phyloP scores from a whole-genome alignment of 1,284 basidiomycete genomes.

The Hymenochaete sp. region DNA sequence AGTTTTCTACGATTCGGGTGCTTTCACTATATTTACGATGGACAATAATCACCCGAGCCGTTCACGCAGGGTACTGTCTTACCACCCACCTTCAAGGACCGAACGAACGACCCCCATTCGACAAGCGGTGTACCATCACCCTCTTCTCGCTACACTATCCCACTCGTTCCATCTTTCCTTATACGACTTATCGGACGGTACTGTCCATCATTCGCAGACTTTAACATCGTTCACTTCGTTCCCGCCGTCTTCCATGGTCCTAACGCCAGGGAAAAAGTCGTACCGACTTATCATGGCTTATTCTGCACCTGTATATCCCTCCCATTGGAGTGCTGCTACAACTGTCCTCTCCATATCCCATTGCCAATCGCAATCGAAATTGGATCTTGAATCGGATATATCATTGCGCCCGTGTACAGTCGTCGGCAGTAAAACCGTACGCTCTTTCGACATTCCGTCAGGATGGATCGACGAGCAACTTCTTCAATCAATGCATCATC shows the following conservation, averaged over 20 bases:
- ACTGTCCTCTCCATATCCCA: constrained; percentile 58
- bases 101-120: constrained; percentile 40
- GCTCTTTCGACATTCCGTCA: constrained; percentile 58
- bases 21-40: constrained; percentile 50
- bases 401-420: constrained; percentile 34
- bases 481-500: constrained; percentile 53
- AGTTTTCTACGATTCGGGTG: constrained; percentile 58
- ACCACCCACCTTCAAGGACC: constrained; percentile 35
- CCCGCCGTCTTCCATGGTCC: constrained; percentile 61
- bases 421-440: constrained; percentile 47
- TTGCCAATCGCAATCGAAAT: constrained; percentile 17
- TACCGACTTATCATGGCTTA: constrained; percentile 70
- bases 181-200: constrained; percentile 51
- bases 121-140: constrained; percentile 68
- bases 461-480: constrained; percentile 65
- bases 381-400: constrained; percentile 3
- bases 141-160: constrained; percentile 63
- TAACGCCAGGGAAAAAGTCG: constrained; percentile 46
- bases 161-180: constrained; percentile 55
- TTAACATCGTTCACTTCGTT: constrained; percentile 65
- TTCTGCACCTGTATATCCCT: constrained; percentile 66
- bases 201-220: constrained; percentile 48
- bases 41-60: constrained; percentile 36
- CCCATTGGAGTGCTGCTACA: constrained; percentile 70
- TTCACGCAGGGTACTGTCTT: constrained; percentile 37